phyloP scores from a whole-genome alignment of 805 yeast genomes.

The Nakazawaea ambrosiae region DNA sequence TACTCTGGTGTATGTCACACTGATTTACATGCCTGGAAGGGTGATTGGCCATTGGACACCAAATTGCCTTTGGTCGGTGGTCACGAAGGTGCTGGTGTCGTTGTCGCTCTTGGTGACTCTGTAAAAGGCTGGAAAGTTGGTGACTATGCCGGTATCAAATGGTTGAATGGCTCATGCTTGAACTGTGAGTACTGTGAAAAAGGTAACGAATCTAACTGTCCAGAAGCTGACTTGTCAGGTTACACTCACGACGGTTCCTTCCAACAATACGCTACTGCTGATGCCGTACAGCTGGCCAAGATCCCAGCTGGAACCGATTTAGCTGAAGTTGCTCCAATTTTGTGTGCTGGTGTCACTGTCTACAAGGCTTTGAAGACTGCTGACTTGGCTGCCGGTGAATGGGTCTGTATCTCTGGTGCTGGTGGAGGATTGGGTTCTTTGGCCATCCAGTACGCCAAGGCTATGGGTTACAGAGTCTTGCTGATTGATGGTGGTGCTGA shows the following conservation, averaged over 20 bases:
- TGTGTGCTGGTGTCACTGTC: conserved; percentile 65
- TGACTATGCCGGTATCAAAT: conserved; percentile 56
- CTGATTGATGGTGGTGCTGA: conserved; percentile 74
- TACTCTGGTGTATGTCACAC: conserved; percentile 66
- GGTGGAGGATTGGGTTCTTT: conserved; percentile 78
- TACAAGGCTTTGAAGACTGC: conserved; percentile 65
- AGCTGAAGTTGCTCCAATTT: conserved; percentile 43
- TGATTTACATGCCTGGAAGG: conserved; percentile 62
- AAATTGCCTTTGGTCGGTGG: conserved; percentile 61
- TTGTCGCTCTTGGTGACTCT: conserved; percentile 50
- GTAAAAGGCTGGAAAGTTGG: conserved; percentile 52
- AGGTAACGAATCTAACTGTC: conserved; percentile 47
- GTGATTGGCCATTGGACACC: conserved; percentile 56
- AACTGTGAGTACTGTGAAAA: conserved; percentile 51
- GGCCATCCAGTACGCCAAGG: conserved; percentile 69
- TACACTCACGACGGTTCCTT: conserved; percentile 40
- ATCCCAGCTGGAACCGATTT: conserved; percentile 34
- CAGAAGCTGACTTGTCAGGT: conserved; percentile 33
- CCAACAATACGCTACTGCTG: conserved; percentile 41
- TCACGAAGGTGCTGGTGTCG: conserved; percentile 64
- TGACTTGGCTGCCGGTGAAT: conserved; percentile 45
- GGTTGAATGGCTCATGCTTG: conserved; percentile 60
- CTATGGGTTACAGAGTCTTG: conserved; percentile 66
- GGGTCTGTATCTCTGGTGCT: conserved; percentile 74
- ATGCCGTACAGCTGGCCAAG: conserved; percentile 34